These are phyloP conservation scores for Fraxinus angustifolia DNA, from an alignment of 305 asterid species.

Conservation along the genomic window DNA sequence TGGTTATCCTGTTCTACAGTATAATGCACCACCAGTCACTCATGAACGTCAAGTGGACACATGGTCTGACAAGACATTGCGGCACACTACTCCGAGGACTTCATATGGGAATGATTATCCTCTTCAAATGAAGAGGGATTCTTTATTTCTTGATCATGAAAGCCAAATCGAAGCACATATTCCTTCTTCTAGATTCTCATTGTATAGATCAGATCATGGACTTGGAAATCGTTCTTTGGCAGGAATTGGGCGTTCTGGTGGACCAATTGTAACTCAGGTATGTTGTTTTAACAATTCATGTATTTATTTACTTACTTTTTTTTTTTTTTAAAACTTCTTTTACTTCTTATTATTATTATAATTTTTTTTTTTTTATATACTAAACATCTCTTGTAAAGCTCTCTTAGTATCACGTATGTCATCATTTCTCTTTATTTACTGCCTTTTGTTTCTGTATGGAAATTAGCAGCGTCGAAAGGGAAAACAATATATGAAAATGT, in stretches of 20 bases:
- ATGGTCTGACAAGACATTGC: constrained; percentile 51
- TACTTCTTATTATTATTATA: no score
- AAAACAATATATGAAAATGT: neutral
- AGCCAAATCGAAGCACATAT: constrained; percentile 52
- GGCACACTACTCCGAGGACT: constrained; percentile 41
- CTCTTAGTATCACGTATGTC: neutral
- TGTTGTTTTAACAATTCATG: constrained; percentile 3
- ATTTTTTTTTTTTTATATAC: no score
- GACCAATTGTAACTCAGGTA: constrained; percentile 78
- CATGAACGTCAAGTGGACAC: constrained; percentile 56
- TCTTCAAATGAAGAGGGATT: constrained; percentile 54
- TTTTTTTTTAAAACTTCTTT: neutral
- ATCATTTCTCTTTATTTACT: neutral
- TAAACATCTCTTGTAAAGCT: neutral
- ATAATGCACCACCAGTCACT: constrained; percentile 39
- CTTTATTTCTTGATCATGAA: constrained; percentile 56
- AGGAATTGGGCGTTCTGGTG: constrained; percentile 46
- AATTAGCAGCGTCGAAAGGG: neutral
- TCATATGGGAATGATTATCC: constrained; percentile 54
- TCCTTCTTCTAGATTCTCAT: constrained; percentile 46
- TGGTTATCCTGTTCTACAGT: constrained; percentile 36
- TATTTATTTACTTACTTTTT: neutral
- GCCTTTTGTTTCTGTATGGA: neutral
- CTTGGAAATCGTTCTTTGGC: constrained; percentile 41
- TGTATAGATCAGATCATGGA: constrained; percentile 61